Percentiles rank a stretch among this genome's conserved stretches.
phyloP scores from a whole-genome alignment of 2,329 filamentous ascomycete species.

The Neocucurbitaria cava region DNA sequence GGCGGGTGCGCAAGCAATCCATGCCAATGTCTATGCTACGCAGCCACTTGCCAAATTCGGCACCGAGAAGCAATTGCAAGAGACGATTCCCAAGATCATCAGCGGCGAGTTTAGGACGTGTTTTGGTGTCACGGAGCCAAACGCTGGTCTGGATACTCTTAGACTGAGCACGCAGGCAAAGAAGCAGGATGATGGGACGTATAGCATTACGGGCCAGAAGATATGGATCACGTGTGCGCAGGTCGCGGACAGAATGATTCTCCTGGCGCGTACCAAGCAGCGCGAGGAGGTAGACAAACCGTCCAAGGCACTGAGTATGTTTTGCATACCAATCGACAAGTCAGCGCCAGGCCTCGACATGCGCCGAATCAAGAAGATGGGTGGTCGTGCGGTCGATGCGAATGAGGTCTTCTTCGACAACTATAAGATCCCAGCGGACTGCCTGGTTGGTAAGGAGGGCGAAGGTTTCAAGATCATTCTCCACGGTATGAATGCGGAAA shows the following conservation, averaged over 20 bases:
- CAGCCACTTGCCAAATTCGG: conserved; percentile 78
- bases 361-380: conserved; percentile 81
- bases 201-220: conserved; percentile 70
- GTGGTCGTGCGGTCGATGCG: conserved; percentile 79
- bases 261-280: conserved; percentile 73
- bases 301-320: conserved; percentile 76
- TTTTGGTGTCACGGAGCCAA: conserved; percentile 83
- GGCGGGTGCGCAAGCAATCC: conserved; percentile 67
- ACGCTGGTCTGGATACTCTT: conserved; percentile 78
- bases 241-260: conserved; percentile 75
- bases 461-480: conserved; percentile 74
- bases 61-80: conserved; percentile 66
- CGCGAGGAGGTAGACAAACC: conserved; percentile 70
- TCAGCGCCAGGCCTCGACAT: conserved; percentile 61
- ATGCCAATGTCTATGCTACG: conserved; percentile 74
- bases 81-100: conserved; percentile 73
- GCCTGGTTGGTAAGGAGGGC: conserved; percentile 73
- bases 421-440: conserved; percentile 68
- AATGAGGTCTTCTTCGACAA: conserved; percentile 88
- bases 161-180: conserved; percentile 59
- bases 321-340: conserved; percentile 77
- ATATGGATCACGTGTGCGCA: conserved; percentile 51
- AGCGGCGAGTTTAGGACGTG: conserved; percentile 74
- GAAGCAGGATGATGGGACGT: conserved; percentile 64
- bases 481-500: conserved; percentile 57